A percentile compares a stretch with the other conserved stretches of the same genome.
These are phyloP conservation scores for Lolium perenne DNA, from an alignment of 176 grass and related monocot genomes.

Conservation along the genomic window DNA sequence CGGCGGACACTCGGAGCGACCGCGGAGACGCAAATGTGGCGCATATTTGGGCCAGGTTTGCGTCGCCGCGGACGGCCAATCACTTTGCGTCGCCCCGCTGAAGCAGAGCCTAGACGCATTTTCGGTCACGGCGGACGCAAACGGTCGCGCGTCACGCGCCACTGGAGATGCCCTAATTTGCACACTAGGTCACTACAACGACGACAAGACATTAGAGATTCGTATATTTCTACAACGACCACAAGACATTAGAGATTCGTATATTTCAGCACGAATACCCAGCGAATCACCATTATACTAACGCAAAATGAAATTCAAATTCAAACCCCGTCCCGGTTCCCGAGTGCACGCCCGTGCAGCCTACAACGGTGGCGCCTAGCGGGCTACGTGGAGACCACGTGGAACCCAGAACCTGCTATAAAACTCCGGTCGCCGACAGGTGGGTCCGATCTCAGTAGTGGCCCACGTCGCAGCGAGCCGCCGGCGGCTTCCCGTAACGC, in stretches of 20 bases:
- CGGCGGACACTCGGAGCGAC: too few relatives aligned
- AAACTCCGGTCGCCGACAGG: background rate
- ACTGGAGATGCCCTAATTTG: too few relatives aligned
- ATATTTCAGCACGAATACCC: background rate
- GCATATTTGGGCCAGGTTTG: too few relatives aligned
- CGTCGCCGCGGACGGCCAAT: too few relatives aligned
- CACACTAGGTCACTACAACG: background rate
- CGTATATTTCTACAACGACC: background rate
- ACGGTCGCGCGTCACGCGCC: too few relatives aligned
- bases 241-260: background rate
- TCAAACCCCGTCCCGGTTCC: background rate
- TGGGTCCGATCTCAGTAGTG: background rate
- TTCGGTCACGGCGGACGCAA: too few relatives aligned
- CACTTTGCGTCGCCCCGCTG: too few relatives aligned
- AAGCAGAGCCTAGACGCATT: too few relatives aligned
- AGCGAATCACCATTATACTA: too few relatives aligned
- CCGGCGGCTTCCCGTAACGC: background rate
- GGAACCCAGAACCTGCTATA: conserved; percentile 15
- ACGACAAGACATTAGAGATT: background rate
- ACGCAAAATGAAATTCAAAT: too few relatives aligned
- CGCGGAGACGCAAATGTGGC: too few relatives aligned
- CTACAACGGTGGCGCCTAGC: background rate
- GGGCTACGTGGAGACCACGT: background rate
- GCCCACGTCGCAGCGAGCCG: background rate
- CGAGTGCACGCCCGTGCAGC: background rate